Evolutionary conservation across 1,284 basidiomycete species (phyloP), one percentile per base, ranked within the genome.

Genomic region (Trametes polyzona): DNA sequence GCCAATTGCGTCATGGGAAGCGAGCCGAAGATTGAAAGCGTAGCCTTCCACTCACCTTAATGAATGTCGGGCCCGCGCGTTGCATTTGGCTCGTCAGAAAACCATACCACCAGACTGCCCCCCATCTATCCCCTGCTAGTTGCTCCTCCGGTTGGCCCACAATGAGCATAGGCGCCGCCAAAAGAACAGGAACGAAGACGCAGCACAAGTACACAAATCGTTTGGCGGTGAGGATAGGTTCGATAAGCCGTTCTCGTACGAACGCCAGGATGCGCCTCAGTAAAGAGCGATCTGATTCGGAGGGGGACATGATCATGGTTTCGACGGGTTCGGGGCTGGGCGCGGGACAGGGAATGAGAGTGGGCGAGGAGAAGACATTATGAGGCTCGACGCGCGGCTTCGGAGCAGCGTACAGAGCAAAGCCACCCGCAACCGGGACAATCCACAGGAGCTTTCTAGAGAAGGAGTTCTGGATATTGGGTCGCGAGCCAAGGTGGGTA

Each of bases 71-170:
- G 0, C 97, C 97, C 5, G 96, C 96, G 10, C 86, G 79, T 73
- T 96, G 89, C 96, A 99, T 98, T 71, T 90, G 90, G 52, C 78
- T 77, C 14, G 96, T 95, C 8, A 99, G 79, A 58, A 95, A 83
- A 17, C 82, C 82, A 72, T 98, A 99, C 97, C 97, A 99, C 95
- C 93, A 97, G 1, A 93, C 79, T 3, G 92, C 91, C 51, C 94
- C 91, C 88, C 89, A 92, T 65, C 84, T 82, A 62, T 94, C 92
- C 29, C 89, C 87, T 12, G 79, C 79, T 37, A 82, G 75, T 43
- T 74, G 75, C 41, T 75, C 75, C 61, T 82, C 77, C 3, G 82
- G 80, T 27, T 76, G 76, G 23, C 93, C 96, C 16, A 98, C 74
- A 23, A 96, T 78, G 14, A 98, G 76, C 84, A 98, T 92, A 0